Conservation (phyloP, 1,284 basidiomycete genomes). For the Trichosporon ovoides region DNA sequence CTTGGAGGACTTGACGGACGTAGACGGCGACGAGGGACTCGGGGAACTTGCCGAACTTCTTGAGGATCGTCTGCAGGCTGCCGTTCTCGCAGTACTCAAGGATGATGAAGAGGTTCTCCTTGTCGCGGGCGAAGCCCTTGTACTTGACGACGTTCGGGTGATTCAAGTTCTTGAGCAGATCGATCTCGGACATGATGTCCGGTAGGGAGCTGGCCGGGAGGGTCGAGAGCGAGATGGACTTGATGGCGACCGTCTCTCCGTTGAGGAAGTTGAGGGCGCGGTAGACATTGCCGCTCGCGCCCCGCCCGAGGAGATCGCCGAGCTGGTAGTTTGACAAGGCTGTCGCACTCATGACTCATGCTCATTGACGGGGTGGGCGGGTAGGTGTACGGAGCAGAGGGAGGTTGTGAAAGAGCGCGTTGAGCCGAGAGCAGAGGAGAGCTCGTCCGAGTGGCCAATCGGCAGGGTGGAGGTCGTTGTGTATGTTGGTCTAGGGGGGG, state of each 20-base stretch:
- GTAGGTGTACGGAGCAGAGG: background rate
- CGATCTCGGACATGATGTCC: constrained; percentile 96
- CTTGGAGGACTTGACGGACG: constrained; percentile 83
- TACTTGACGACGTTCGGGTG: constrained; percentile 95
- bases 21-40: constrained; percentile 94
- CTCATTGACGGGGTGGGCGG: background rate
- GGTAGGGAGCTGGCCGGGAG: constrained; percentile 87
- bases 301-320: constrained; percentile 87
- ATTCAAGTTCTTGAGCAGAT: constrained; percentile 93
- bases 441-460: too few relatives aligned
- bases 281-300: constrained; percentile 91
- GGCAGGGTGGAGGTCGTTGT: background rate
- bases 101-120: constrained; percentile 91
- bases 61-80: constrained; percentile 88
- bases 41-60: constrained; percentile 96
- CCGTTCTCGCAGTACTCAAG: constrained; percentile 97
- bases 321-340: constrained; percentile 64
- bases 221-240: constrained; percentile 87
- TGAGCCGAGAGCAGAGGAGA: too few relatives aligned
- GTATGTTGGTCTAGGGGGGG: background rate
- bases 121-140: constrained; percentile 90
- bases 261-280: constrained; percentile 92
- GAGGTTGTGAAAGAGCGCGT: too few relatives aligned
- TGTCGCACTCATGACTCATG: constrained; percentile 22
- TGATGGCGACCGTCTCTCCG: constrained; percentile 91